phyloP scores from a whole-genome alignment of 73 alveolate species.

The Symbiodinium pilosum region DNA sequence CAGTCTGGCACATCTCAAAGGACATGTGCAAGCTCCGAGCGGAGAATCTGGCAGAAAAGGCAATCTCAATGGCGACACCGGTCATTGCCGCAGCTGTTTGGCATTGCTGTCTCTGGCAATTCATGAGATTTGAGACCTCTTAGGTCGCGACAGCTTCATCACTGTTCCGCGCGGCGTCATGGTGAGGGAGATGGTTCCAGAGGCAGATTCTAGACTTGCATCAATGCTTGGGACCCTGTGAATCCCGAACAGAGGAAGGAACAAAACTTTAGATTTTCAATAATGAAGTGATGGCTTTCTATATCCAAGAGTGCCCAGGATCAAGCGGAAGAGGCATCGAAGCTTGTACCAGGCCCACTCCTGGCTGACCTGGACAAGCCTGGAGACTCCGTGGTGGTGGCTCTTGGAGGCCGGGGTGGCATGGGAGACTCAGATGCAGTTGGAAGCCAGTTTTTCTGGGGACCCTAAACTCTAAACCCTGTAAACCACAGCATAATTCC shows the following conservation, averaged over 20 bases:
- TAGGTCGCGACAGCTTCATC: slow-evolving; percentile 46
- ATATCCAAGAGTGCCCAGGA: too few species aligned
- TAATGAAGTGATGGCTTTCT: too few species aligned
- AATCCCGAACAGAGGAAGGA: too few species aligned
- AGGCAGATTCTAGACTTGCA: background rate
- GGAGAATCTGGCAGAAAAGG: slow-evolving; percentile 37
- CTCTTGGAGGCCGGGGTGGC: slow-evolving; percentile 71
- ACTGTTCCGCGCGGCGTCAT: slow-evolving; percentile 76
- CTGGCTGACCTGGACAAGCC: slow-evolving; percentile 23
- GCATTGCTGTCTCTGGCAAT: background rate
- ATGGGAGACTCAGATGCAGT: slow-evolving; percentile 24
- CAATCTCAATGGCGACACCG: slow-evolving; percentile 65
- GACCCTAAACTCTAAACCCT: too few species aligned
- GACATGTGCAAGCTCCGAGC: slow-evolving; percentile 70
- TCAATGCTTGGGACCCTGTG: too few species aligned
- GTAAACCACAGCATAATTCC: too few species aligned
- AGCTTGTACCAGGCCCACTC: background rate
- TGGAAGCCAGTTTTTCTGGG: background rate
- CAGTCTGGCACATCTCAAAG: slow-evolving; percentile 73
- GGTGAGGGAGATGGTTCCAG: slow-evolving; percentile 55
- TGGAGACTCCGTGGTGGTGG: slow-evolving; percentile 51
- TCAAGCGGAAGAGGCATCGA: background rate
- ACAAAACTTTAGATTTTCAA: too few species aligned
- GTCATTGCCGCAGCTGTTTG: background rate
- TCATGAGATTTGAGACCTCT: background rate